Conservation (phyloP, 495 filamentous ascomycete species). For the Stereocaulon alpinum region DNA sequence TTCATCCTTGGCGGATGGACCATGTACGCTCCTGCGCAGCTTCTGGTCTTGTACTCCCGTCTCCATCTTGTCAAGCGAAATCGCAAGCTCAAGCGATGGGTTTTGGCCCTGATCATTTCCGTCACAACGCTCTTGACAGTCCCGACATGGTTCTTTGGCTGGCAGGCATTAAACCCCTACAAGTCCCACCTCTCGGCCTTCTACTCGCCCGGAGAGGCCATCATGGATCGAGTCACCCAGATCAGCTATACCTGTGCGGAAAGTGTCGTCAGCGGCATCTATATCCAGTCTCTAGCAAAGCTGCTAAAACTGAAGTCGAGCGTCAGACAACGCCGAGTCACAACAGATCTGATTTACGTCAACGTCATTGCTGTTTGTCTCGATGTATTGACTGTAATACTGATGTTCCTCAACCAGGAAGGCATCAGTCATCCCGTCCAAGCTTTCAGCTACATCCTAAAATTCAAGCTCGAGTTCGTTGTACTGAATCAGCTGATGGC, state of each 20-base stretch:
- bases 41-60: constrained; percentile 33
- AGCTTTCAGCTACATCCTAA: constrained; percentile 42
- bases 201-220: constrained; percentile 26
- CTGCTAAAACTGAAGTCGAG: constrained; percentile 29
- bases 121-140: constrained; percentile 26
- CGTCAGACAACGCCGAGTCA: constrained; percentile 26
- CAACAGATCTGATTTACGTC: constrained; percentile 35
- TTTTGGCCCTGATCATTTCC: constrained; percentile 29
- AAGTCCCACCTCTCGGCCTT: constrained; percentile 13
- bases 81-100: constrained; percentile 19
- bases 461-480: constrained; percentile 44
- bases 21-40: constrained; percentile 29
- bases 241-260: constrained; percentile 33
- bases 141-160: constrained; percentile 24
- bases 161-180: constrained; percentile 15
- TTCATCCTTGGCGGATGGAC: constrained; percentile 25
- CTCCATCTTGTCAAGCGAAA: constrained; percentile 29
- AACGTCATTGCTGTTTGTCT: constrained; percentile 41
- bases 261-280: constrained; percentile 27
- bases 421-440: constrained; percentile 37
- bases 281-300: constrained; percentile 30
- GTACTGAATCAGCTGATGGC: constrained; percentile 39
- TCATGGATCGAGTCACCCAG: constrained; percentile 37
- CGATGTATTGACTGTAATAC: constrained; percentile 33
- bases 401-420: constrained; percentile 31